Base-by-base conservation (phyloP, 1,284 basidiomycete species). In the Taiwanofungus camphoratus region DNA sequence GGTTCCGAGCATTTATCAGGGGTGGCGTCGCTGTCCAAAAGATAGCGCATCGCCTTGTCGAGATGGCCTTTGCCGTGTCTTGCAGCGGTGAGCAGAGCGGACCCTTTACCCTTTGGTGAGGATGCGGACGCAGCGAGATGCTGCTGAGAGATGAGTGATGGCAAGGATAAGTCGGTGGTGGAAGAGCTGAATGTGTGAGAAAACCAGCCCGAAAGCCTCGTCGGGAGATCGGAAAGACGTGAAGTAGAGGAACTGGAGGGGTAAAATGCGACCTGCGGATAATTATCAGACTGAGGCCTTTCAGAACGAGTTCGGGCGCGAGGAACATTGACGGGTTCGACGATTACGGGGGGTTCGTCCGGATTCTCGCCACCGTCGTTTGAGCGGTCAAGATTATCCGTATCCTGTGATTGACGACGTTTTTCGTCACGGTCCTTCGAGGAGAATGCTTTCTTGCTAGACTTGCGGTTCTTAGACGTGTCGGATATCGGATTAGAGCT, bases 1-100 rank as follows among this genome's bases (percentile, higher is more conserved):
- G 82, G 76, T 21, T 92, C 87, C 0, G 74, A 59, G 44, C 79
- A 90, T 52, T 77, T 82, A 64, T 93, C 90, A 1, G 88, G 88
- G 3, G 74, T 78, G 11, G 84, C 76, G 62, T 94, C 91, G 52
- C 77, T 80, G 65, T 94, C 91, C 46, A 92, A 71, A 5, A 94
- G 67, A 63, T 90, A 88, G 20, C 90, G 74, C 69, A 92, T 78
- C 3, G 83, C 85, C 61, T 83, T 86, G 68, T 85, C 82, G 42
- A 87, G 63, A 47, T 84, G 82, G 20, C 81, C 82, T 53, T 81
- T 84, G 39, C 84, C 79, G 57, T 84, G 78, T 52, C 79, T 79
- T 1, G 83, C 82, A 1, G 77, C 82, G 11, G 77, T 74, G 44
- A 80, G 65, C 8, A 83, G 66, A 1, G 79, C 70, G 22, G 73